phyloP scores from a whole-genome alignment of 2,329 filamentous ascomycete genomes.

The Stemphylium beticola region DNA sequence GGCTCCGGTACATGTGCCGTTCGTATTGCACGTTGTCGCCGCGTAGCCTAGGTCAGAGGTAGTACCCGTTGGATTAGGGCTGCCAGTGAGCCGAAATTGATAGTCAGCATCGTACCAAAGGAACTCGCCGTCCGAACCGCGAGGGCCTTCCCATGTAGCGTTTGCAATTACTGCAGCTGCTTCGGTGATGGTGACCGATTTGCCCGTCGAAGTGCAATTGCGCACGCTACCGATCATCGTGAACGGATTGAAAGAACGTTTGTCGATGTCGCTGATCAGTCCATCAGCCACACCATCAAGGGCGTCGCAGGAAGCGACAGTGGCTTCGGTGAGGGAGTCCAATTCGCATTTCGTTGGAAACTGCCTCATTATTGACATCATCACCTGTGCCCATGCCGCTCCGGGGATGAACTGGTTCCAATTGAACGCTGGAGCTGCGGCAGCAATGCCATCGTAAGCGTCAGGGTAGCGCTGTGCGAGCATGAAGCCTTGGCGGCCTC shows the following conservation, averaged over 20 bases:
- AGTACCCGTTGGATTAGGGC: not conserved
- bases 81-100: constrained; percentile 15
- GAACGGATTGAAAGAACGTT: constrained; percentile 32
- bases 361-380: constrained; percentile 27
- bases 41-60: constrained; percentile 5
- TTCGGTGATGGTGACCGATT: constrained; percentile 5
- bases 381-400: constrained; percentile 23
- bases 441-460: constrained; percentile 39
- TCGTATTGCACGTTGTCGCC: constrained; percentile 13
- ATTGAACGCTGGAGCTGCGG: constrained; percentile 37
- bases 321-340: constrained; percentile 22
- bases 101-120: constrained; percentile 22
- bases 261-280: constrained; percentile 28
- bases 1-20: constrained; percentile 14
- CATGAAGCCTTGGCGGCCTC: constrained; percentile 41
- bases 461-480: constrained; percentile 42
- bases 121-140: constrained; percentile 17
- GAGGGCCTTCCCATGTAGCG: constrained; percentile 22
- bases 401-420: constrained; percentile 14
- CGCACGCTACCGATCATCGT: constrained; percentile 16
- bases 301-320: constrained; percentile 30
- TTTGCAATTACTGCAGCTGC: constrained; percentile 22
- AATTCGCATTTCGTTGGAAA: constrained; percentile 32
- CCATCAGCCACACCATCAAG: constrained; percentile 32
- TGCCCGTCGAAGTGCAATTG: constrained; percentile 12